Evolutionary conservation across 106 monocot species (phyloP).

Genomic region (Platanthera guangdongensis): DNA sequence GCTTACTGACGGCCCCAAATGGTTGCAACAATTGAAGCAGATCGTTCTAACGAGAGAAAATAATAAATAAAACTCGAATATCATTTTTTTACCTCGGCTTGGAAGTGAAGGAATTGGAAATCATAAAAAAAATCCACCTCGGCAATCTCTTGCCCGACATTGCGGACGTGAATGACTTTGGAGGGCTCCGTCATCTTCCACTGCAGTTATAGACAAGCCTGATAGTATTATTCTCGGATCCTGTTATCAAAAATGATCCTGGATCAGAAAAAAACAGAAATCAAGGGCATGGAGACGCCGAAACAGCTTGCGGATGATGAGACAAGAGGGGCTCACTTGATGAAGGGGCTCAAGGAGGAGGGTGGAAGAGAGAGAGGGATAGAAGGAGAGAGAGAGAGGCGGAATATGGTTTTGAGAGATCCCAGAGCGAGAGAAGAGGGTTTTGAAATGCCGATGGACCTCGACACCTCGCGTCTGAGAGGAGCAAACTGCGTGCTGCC

Average conservation of each 20-base stretch:
- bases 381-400: neutral
- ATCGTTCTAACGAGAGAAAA: slow-evolving; percentile 32
- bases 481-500: neutral
- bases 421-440: neutral
- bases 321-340: neutral
- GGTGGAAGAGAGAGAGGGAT: neutral
- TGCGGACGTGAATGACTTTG: slow-evolving; percentile 83
- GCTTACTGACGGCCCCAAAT: slow-evolving; percentile 48
- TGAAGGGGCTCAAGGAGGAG: neutral
- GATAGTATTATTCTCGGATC: neutral
- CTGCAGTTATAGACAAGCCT: neutral
- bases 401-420: neutral
- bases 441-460: neutral
- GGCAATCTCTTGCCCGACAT: slow-evolving; percentile 82
- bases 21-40: slow-evolving; percentile 63
- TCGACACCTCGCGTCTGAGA: neutral
- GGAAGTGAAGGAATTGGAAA: neutral
- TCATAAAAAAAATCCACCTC: slow-evolving; percentile 36
- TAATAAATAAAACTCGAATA: neutral
- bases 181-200: slow-evolving; percentile 68
- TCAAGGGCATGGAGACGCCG: neutral
- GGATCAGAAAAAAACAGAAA: neutral
- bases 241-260: neutral
- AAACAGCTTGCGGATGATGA: neutral
- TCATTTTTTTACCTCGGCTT: neutral